These are phyloP conservation scores for rapeseed (Brassica napus) DNA, from an alignment of 345 rosid genomes.

Conservation along the genomic window DNA sequence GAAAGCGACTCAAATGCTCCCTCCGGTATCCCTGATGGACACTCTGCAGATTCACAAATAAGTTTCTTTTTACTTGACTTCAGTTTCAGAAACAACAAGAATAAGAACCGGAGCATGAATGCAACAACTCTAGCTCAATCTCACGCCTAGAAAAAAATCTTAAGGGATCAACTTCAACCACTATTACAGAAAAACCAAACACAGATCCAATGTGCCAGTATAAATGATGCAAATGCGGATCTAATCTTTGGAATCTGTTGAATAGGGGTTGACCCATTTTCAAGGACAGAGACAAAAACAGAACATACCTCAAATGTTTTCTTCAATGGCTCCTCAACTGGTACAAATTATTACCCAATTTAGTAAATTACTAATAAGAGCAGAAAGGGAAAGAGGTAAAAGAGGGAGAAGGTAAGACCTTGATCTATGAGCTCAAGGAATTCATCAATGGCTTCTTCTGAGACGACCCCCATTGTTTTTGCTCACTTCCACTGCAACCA, in stretches of 20 bases:
- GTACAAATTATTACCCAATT: slow-evolving; percentile 11
- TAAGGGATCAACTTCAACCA: background rate
- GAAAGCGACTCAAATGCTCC: slow-evolving; percentile 74
- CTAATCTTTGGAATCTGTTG: background rate
- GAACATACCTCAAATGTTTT: slow-evolving; percentile 59
- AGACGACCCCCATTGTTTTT: slow-evolving; percentile 50
- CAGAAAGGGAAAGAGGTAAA: slow-evolving; percentile 14
- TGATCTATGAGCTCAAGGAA: slow-evolving; percentile 63
- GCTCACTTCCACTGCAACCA: slow-evolving; percentile 22
- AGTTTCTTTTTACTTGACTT: background rate
- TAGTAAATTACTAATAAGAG: slow-evolving; percentile 23
- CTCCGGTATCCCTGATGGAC: slow-evolving; percentile 77
- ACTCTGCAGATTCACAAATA: slow-evolving; percentile 51
- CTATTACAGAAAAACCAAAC: background rate
- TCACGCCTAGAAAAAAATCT: background rate
- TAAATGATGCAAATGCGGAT: background rate
- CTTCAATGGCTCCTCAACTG: slow-evolving; percentile 73
- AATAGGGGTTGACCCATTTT: slow-evolving; percentile 16
- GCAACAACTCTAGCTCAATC: background rate
- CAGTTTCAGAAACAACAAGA: background rate
- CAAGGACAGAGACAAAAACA: slow-evolving; percentile 13
- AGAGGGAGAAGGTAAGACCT: slow-evolving; percentile 52
- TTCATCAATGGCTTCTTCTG: slow-evolving; percentile 70
- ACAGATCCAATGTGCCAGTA: background rate
- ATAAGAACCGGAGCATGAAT: background rate